Evolutionary conservation across 495 filamentous ascomycete species (phyloP).

Genomic region (Coniosporium apollinis): DNA sequence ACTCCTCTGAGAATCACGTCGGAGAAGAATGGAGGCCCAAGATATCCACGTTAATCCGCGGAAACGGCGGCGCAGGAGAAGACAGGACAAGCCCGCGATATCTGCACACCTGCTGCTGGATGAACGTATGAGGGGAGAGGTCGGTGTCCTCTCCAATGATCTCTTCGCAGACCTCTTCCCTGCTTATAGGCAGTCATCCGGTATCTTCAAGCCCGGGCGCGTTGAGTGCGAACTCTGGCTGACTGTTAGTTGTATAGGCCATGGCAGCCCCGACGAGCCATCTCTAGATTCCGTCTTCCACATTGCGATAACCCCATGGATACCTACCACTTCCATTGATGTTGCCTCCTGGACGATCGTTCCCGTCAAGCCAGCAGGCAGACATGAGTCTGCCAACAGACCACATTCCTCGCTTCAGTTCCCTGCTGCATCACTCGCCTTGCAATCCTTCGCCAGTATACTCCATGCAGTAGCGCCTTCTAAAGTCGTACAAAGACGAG

Average conservation of each 20-base stretch:
- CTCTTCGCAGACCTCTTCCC: constrained; percentile 71
- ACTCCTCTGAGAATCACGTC: too few relatives aligned
- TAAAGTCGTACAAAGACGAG: constrained; percentile 32
- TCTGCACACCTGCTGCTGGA: constrained; percentile 54
- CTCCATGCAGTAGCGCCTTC: constrained; percentile 43
- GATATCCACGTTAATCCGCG: too few relatives aligned
- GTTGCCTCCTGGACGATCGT: constrained; percentile 68
- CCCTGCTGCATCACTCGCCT: constrained; percentile 58
- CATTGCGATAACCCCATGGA: constrained; percentile 70
- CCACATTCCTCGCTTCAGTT: constrained; percentile 65
- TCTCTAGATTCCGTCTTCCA: too few relatives aligned
- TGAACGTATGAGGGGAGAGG: constrained; percentile 71
- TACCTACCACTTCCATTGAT: constrained; percentile 38
- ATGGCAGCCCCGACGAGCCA: too few relatives aligned
- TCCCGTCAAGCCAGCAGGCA: constrained; percentile 22
- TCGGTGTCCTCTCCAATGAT: constrained; percentile 74
- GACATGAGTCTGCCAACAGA: background rate
- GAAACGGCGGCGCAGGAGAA: too few relatives aligned
- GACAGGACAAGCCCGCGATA: constrained; percentile 35
- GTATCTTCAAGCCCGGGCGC: constrained; percentile 27
- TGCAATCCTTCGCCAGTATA: constrained; percentile 55
- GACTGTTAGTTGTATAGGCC: too few relatives aligned
- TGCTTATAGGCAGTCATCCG: constrained; percentile 5
- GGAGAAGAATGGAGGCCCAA: background rate
- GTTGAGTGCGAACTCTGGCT: too few relatives aligned